Base-by-base conservation (phyloP, 345 rosid genomes). In the Eucalyptus marginata region DNA sequence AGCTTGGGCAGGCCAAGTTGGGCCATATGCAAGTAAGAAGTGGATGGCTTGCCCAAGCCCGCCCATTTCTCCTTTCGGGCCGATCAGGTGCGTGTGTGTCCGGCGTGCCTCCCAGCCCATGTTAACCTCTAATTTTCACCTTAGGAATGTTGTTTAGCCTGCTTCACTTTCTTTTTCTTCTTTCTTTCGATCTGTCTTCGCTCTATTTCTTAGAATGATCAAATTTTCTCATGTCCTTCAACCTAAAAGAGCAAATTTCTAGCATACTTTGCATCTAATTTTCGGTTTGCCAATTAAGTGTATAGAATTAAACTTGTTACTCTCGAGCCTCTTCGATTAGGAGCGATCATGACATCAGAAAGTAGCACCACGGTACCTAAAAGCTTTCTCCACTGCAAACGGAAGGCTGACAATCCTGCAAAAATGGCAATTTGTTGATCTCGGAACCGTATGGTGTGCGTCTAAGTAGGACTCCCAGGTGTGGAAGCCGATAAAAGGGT, bases 331-430 rank as follows among this genome's bases (percentile, higher is more conserved):
- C 46, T 18, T 71, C 13, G 2, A 9, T 71, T 17, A 9, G 2
- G 47, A 36, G 83, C 8, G 1, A 68, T 68, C 1, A 3, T 9
- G 13, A 68, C 25, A 7, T 68, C 11, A 0, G 24, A 8, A 31
- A 20, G 24, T 33, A 68, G 6, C 0, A 4, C 6, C 13, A 20
- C 2, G 3, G 7, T 33, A 24, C 24, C 25, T 17, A 3, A 1
- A 68, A 17, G 44, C 4, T 14, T 68, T 5, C 3, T 8, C 80
- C 80, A 7, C 10, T 4, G 0, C 76, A 66, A 66, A 52, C 0
- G 10, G 58, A 52, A 18, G 29, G 62, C 13, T 52, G 43, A 68
- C 7, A 17, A 31, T 68, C 11, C 2, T 2, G 80, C 43, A 1
- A 68, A 68, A 8, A 33, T 3, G 18, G 24, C 24, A 68, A 68